Evolutionary conservation across 257 asterid genomes (phyloP).

Genomic region (Solanum commersonii): DNA sequence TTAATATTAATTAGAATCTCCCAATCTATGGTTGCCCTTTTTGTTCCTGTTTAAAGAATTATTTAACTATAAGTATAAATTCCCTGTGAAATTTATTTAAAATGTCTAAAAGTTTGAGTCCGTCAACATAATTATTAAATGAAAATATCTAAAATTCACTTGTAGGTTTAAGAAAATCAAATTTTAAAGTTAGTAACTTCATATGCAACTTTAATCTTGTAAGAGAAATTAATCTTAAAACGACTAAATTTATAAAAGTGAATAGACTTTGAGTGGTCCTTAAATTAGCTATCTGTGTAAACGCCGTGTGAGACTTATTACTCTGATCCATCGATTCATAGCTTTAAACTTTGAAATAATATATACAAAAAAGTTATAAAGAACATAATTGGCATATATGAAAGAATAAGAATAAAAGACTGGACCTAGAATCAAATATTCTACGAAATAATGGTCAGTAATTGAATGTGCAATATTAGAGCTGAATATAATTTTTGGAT

Average conservation of each 20-base stretch:
- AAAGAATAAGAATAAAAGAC: not conserved
- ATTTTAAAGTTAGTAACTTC: not conserved
- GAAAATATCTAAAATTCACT: not conserved
- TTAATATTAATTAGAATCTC: not conserved
- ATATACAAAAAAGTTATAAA: not conserved
- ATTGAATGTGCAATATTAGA: not conserved
- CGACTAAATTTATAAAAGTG: not conserved
- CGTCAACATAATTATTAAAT: not conserved
- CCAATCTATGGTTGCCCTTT: not conserved
- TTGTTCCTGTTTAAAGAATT: not conserved
- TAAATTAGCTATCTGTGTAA: not conserved
- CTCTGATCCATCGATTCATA: not conserved
- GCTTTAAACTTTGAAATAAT: not conserved
- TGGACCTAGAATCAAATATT: not conserved
- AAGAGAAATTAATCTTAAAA: not conserved
- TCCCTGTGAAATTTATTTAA: not conserved
- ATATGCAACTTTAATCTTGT: no score
- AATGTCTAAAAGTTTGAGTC: not conserved
- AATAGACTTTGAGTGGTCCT: not conserved
- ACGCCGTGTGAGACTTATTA: not conserved
- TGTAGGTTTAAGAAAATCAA: not conserved
- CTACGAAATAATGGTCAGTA: not conserved
- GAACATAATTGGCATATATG: not conserved
- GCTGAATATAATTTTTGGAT: not conserved
- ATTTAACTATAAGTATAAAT: not conserved